These are phyloP conservation scores for Lactarius evosmus DNA, from an alignment of 768 basidiomycete species.

Conservation along the genomic window DNA sequence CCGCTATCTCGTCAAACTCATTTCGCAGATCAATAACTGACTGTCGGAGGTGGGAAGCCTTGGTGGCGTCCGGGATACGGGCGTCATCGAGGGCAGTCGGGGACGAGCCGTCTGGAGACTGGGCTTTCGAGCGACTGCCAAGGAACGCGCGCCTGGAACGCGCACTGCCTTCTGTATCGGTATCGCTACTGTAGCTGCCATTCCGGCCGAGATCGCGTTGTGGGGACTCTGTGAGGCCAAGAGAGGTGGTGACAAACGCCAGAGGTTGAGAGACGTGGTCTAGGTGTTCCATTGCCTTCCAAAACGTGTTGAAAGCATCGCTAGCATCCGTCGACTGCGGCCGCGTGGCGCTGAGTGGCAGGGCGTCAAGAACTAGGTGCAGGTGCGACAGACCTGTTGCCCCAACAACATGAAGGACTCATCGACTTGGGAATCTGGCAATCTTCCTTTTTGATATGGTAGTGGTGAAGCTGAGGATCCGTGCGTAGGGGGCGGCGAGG, in stretches of 20 bases:
- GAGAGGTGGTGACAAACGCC: constrained; percentile 79
- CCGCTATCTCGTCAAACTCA: constrained; percentile 61
- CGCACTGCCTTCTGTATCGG: constrained; percentile 56
- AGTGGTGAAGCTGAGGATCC: constrained; percentile 45
- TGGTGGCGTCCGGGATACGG: constrained; percentile 17
- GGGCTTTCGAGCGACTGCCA: constrained; percentile 33
- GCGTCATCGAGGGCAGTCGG: constrained; percentile 28
- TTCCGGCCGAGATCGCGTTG: constrained; percentile 41
- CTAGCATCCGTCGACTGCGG: constrained; percentile 54
- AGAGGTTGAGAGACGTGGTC: constrained; percentile 81
- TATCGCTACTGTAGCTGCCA: constrained; percentile 59
- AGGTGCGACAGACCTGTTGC: constrained; percentile 54
- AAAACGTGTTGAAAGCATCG: constrained; percentile 86
- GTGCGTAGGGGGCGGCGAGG: constrained; percentile 29
- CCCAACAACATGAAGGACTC: constrained; percentile 89
- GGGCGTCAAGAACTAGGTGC: background rate
- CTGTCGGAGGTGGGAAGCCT: constrained; percentile 22
- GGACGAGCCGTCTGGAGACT: constrained; percentile 32
- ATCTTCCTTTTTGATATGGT: constrained; percentile 47
- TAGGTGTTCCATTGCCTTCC: constrained; percentile 84
- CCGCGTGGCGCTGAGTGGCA: constrained; percentile 11
- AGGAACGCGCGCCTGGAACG: constrained; percentile 51
- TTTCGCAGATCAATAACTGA: constrained; percentile 34
- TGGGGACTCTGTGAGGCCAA: constrained; percentile 45
- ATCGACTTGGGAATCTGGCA: constrained; percentile 52